These are phyloP conservation scores for Agrocybe pediades DNA, from an alignment of 768 basidiomycete genomes.

Conservation along the genomic window DNA sequence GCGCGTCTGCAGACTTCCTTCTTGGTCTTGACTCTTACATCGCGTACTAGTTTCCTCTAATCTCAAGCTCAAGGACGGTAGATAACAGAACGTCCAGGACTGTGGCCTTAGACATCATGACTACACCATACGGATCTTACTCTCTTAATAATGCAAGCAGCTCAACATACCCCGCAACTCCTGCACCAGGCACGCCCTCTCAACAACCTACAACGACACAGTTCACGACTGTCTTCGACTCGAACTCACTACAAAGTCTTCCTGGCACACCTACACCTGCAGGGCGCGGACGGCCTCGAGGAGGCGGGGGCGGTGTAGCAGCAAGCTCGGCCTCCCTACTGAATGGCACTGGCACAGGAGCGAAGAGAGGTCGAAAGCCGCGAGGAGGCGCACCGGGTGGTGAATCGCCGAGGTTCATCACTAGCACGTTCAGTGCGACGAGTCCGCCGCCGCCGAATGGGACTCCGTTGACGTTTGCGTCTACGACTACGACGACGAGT, in stretches of 20 bases:
- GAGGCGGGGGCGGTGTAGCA: neutral
- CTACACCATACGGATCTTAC: conserved; percentile 12
- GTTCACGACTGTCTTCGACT: conserved; percentile 18
- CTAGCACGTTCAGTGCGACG: conserved; percentile 13
- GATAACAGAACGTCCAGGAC: conserved; percentile 46
- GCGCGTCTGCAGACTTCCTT: neutral
- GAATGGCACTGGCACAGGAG: conserved; percentile 29
- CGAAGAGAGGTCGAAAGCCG: conserved; percentile 51
- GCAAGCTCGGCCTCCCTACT: neutral
- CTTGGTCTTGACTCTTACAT: neutral
- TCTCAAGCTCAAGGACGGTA: too few relatives aligned
- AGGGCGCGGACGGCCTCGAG: conserved; percentile 35
- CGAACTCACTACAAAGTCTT: conserved; percentile 8
- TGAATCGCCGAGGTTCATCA: conserved; percentile 23
- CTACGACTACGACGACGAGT: neutral
- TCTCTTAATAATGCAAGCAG: neutral
- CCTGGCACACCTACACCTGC: conserved; percentile 28
- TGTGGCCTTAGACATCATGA: conserved; percentile 27
- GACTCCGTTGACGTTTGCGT: neutral
- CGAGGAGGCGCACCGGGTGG: conserved; percentile 34
- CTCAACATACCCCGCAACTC: neutral
- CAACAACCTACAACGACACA: conserved; percentile 6
- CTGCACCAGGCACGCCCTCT: conserved; percentile 3
- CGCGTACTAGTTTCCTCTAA: neutral
- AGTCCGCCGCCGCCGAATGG: neutral